Conservation (phyloP, 352 stramenopile species). For the Globisporangium cederbergense region DNA sequence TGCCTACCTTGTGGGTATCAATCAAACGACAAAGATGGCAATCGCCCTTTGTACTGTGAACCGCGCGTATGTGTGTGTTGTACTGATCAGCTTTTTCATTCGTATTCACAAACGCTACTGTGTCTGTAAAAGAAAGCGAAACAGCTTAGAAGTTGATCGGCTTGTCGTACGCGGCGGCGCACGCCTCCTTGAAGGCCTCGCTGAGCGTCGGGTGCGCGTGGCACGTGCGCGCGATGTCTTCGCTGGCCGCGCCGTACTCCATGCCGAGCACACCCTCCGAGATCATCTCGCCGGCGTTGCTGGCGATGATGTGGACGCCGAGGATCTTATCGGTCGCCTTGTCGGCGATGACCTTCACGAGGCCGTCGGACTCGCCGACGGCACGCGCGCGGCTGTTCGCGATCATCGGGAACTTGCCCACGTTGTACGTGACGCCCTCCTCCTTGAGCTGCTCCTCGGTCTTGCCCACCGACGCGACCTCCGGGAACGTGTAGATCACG, state of each 20-base stretch:
- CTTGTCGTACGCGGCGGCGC: conserved; percentile 97
- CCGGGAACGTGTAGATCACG: conserved; percentile 98
- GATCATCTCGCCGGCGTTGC: conserved; percentile 99
- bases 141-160: conserved; percentile 98
- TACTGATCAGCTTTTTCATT: neutral
- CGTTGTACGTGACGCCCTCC: conserved; percentile 93
- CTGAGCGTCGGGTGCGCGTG: conserved; percentile 97
- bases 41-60: neutral
- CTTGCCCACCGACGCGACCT: conserved; percentile 95
- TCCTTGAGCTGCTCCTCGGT: conserved; percentile 98
- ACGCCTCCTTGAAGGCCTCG: conserved; percentile 99
- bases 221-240: conserved; percentile 99
- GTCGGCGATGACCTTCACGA: conserved; percentile 98
- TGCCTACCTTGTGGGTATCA: neutral
- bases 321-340: conserved; percentile 98
- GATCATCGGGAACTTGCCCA: conserved; percentile 97
- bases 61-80: neutral
- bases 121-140: neutral
- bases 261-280: conserved; percentile 97
- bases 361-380: conserved; percentile 92
- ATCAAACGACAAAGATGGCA: too few relatives aligned
- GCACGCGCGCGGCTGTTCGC: conserved; percentile 96
- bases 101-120: neutral
- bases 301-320: conserved; percentile 98
- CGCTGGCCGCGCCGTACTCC: conserved; percentile 97